A percentile compares a stretch with the other conserved stretches of the same genome.
Conservation (phyloP, 2,329 filamentous ascomycete genomes). For the Xenosphaeropsis pyriputrescens region DNA sequence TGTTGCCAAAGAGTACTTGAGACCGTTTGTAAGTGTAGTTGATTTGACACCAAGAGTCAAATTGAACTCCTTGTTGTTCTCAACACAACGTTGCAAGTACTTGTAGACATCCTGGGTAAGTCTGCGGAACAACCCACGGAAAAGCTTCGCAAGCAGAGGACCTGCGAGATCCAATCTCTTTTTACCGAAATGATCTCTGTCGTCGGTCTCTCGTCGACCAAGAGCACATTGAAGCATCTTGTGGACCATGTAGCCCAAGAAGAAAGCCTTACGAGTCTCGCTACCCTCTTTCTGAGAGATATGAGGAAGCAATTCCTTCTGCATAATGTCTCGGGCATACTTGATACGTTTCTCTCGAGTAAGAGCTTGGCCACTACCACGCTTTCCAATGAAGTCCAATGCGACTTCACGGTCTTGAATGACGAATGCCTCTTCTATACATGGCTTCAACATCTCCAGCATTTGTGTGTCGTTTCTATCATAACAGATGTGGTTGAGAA, state of each 20-base stretch:
- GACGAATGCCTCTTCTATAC: slow-evolving; percentile 91
- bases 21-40: slow-evolving; percentile 77
- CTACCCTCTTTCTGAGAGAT: slow-evolving; percentile 92
- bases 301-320: slow-evolving; percentile 92
- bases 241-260: slow-evolving; percentile 98
- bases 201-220: slow-evolving; percentile 84
- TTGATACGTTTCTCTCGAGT: slow-evolving; percentile 79
- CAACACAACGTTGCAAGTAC: slow-evolving; percentile 85
- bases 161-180: slow-evolving; percentile 94
- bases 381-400: slow-evolving; percentile 88
- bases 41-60: slow-evolving; percentile 83
- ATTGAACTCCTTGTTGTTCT: slow-evolving; percentile 80
- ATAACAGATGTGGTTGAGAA: slow-evolving; percentile 94
- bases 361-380: slow-evolving; percentile 63
- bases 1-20: slow-evolving; percentile 94
- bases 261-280: slow-evolving; percentile 93
- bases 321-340: slow-evolving; percentile 85
- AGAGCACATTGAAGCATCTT: slow-evolving; percentile 86
- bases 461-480: slow-evolving; percentile 91
- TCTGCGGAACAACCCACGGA: slow-evolving; percentile 81
- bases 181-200: slow-evolving; percentile 98
- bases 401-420: slow-evolving; percentile 93
- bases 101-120: slow-evolving; percentile 83
- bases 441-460: slow-evolving; percentile 94
- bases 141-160: slow-evolving; percentile 87